These are phyloP conservation scores for Dactylellina leptospora DNA, from an alignment of 2,329 filamentous ascomycete genomes.

Conservation along the genomic window DNA sequence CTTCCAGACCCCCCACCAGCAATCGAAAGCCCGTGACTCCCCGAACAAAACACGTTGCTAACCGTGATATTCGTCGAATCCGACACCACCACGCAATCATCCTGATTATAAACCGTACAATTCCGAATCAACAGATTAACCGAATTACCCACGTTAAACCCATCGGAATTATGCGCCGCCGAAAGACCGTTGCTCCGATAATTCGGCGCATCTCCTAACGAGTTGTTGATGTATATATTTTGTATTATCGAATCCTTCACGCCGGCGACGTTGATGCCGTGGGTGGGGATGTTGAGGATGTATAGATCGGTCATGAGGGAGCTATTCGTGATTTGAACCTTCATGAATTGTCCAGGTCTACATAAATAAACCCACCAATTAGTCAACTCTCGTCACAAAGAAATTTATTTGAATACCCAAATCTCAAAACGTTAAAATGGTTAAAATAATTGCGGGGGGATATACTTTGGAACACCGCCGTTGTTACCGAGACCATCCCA, in stretches of 20 bases:
- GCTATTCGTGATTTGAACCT: constrained; percentile 61
- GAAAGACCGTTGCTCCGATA: constrained; percentile 58
- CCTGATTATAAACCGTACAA: constrained; percentile 58
- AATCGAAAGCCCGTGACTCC: constrained; percentile 59
- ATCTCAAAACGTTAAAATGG: too few species aligned
- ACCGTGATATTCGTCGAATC: constrained; percentile 59
- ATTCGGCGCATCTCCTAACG: constrained; percentile 60
- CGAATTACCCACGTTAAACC: constrained; percentile 59
- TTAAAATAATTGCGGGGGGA: too few species aligned
- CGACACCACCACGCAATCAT: constrained; percentile 59
- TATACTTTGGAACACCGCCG: constrained; percentile 59
- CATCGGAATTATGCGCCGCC: constrained; percentile 61
- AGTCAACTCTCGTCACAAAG: too few species aligned
- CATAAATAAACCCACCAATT: not conserved
- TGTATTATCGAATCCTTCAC: constrained; percentile 59
- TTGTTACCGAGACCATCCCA: constrained; percentile 64
- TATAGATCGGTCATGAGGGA: constrained; percentile 60
- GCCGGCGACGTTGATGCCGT: constrained; percentile 60
- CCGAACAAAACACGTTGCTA: constrained; percentile 57
- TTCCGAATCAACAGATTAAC: constrained; percentile 57
- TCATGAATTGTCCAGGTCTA: constrained; percentile 61
- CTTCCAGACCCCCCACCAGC: constrained; percentile 59
- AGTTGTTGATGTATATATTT: constrained; percentile 61
- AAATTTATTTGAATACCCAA: not conserved
- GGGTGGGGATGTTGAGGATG: constrained; percentile 62